phyloP scores from a whole-genome alignment of 495 filamentous ascomycete genomes.

The Thermochaetoides thermophila region DNA sequence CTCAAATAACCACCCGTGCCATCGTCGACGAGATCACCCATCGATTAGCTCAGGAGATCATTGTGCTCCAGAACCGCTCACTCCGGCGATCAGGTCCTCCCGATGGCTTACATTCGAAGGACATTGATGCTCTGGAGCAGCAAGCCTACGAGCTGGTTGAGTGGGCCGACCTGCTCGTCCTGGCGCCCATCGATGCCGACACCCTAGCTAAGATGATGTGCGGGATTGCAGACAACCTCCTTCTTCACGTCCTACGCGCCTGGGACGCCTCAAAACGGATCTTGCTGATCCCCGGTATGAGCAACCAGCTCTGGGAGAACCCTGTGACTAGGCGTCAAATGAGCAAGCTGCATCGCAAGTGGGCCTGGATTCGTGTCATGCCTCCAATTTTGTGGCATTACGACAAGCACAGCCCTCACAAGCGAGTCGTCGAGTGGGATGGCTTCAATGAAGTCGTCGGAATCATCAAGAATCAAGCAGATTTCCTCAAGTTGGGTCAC shows the following conservation, averaged over 20 bases:
- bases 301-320: slow-evolving; percentile 68
- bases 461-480: slow-evolving; percentile 51
- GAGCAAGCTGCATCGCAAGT: slow-evolving; percentile 60
- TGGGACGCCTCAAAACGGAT: slow-evolving; percentile 80
- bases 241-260: slow-evolving; percentile 58
- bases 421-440: slow-evolving; percentile 47
- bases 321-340: slow-evolving; percentile 73
- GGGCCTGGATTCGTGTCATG: slow-evolving; percentile 64
- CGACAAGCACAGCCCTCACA: slow-evolving; percentile 32
- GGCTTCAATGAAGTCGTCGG: slow-evolving; percentile 48
- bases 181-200: slow-evolving; percentile 74
- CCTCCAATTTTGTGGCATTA: slow-evolving; percentile 63
- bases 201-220: slow-evolving; percentile 69
- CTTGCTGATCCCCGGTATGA: slow-evolving; percentile 71
- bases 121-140: slow-evolving; percentile 30
- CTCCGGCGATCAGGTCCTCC: slow-evolving; percentile 13
- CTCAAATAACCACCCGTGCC: slow-evolving; percentile 38
- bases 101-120: slow-evolving; percentile 16
- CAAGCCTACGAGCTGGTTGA: slow-evolving; percentile 58
- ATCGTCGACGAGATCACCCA: slow-evolving; percentile 39
- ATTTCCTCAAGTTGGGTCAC: slow-evolving; percentile 45
- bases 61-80: slow-evolving; percentile 31
- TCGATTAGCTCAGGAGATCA: slow-evolving; percentile 36
- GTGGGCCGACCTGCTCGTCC: slow-evolving; percentile 75
- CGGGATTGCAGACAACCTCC: slow-evolving; percentile 57